A percentile compares a stretch with the other conserved stretches of the same genome.
Conservation (phyloP, 352 stramenopile genomes). For the Phytophthora citrophthora region DNA sequence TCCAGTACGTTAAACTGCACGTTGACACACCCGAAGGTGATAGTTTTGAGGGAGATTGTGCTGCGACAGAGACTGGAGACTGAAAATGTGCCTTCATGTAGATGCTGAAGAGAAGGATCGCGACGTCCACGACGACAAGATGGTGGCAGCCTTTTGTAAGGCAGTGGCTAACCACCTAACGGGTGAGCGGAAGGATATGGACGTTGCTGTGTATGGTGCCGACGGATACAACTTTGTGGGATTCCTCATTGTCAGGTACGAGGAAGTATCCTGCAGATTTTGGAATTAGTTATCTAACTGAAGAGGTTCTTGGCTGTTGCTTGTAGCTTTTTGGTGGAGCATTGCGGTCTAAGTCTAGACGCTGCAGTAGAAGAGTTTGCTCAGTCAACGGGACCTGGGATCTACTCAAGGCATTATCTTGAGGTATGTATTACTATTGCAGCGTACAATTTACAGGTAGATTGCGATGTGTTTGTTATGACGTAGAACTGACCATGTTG, state of each 20-base stretch:
- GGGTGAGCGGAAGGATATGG: slow-evolving; percentile 74
- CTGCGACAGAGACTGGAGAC: neutral
- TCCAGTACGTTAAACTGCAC: slow-evolving; percentile 79
- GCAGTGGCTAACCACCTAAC: slow-evolving; percentile 61
- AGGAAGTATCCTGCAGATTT: neutral
- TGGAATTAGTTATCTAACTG: slow-evolving; percentile 1
- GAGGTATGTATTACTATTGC: slow-evolving; percentile 44
- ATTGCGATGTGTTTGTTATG: neutral
- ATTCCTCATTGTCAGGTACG: slow-evolving; percentile 77
- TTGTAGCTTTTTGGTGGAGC: slow-evolving; percentile 76
- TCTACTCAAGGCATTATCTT: slow-evolving; percentile 73
- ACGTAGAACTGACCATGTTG: slow-evolving; percentile 10
- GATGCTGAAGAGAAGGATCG: slow-evolving; percentile 42
- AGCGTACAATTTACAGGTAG: neutral
- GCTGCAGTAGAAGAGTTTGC: slow-evolving; percentile 75
- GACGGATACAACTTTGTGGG: slow-evolving; percentile 77
- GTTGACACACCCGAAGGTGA: slow-evolving; percentile 48
- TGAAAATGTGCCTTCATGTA: slow-evolving; percentile 15
- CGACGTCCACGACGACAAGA: slow-evolving; percentile 51
- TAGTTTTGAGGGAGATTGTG: neutral
- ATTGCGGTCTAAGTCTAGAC: slow-evolving; percentile 65
- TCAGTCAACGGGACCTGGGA: slow-evolving; percentile 52
- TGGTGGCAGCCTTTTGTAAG: slow-evolving; percentile 68
- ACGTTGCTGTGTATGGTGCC: slow-evolving; percentile 74
- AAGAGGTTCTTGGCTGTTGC: neutral